A percentile compares a stretch with the other conserved stretches of the same genome.
These are phyloP conservation scores for Eurotiales sp. DNA, from an alignment of 2,329 filamentous ascomycete genomes.

Conservation along the genomic window DNA sequence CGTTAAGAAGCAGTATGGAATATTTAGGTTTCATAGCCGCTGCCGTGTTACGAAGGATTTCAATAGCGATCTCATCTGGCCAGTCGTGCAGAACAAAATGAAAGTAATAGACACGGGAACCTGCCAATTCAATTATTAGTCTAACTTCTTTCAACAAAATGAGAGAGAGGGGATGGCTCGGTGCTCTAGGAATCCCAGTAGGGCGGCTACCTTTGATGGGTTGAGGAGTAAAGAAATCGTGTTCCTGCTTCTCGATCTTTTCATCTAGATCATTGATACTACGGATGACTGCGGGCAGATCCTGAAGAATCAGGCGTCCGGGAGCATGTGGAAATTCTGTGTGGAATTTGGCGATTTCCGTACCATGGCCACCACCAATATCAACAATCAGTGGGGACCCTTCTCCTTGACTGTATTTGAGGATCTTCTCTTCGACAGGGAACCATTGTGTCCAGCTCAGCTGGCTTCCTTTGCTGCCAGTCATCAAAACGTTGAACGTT, in stretches of 20 bases:
- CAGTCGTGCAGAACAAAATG: constrained; percentile 34
- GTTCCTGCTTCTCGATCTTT: constrained; percentile 29
- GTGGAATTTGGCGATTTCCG: constrained; percentile 10
- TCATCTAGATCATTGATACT: too few species aligned
- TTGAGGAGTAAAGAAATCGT: constrained; percentile 48
- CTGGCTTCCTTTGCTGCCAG: too few species aligned
- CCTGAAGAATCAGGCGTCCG: constrained; percentile 48
- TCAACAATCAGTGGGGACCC: too few species aligned
- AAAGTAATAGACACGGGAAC: constrained; percentile 33
- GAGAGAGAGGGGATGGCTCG: too few species aligned
- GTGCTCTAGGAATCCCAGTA: too few species aligned
- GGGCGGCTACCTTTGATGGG: constrained; percentile 42
- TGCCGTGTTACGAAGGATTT: constrained; percentile 27
- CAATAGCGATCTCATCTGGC: constrained; percentile 25
- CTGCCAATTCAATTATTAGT: too few species aligned
- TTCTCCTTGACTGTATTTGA: too few species aligned
- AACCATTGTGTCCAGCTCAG: too few species aligned
- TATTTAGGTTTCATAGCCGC: constrained; percentile 24
- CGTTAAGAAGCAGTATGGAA: constrained; percentile 27
- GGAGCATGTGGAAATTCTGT: constrained; percentile 35
- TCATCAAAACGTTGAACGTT: too few species aligned
- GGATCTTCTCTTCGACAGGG: too few species aligned
- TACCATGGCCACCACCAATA: constrained; percentile 19
- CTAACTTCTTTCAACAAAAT: too few species aligned
- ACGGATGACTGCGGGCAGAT: constrained; percentile 39